Percentiles rank a stretch among this genome's conserved stretches.
Evolutionary conservation across 2,329 filamentous ascomycete species (phyloP).

Genomic region (Sporothrix mexicana): DNA sequence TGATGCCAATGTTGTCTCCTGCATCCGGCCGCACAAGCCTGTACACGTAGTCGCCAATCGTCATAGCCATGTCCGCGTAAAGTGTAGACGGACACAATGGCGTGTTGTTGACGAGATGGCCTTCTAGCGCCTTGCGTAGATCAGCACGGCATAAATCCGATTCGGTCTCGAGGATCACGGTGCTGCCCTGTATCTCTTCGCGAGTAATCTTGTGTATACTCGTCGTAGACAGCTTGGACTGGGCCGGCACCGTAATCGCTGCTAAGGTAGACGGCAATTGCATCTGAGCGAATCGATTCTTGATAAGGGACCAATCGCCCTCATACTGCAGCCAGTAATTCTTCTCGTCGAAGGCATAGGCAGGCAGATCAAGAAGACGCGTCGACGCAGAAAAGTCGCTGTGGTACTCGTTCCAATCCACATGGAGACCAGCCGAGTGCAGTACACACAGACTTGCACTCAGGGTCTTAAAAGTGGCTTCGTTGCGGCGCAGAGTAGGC

Average conservation of each 20-base stretch:
- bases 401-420: conserved; percentile 76
- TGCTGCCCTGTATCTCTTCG: conserved; percentile 66
- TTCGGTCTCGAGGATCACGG: conserved; percentile 66
- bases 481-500: conserved; percentile 66
- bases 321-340: conserved; percentile 70
- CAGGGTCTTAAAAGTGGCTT: conserved; percentile 69
- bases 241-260: conserved; percentile 46
- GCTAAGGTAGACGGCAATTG: conserved; percentile 43
- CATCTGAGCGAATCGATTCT: conserved; percentile 61
- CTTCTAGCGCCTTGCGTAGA: conserved; percentile 64
- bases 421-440: conserved; percentile 64
- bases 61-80: conserved; percentile 57
- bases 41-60: conserved; percentile 70
- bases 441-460: conserved; percentile 62
- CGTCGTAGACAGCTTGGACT: conserved; percentile 67
- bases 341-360: conserved; percentile 75
- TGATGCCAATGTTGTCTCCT: conserved; percentile 61
- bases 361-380: conserved; percentile 66
- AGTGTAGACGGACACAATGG: conserved; percentile 67
- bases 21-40: conserved; percentile 36
- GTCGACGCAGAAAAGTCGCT: conserved; percentile 52
- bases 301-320: conserved; percentile 74
- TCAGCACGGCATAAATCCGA: conserved; percentile 69
- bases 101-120: conserved; percentile 71
- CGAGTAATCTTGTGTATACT: conserved; percentile 68